These are phyloP conservation scores for Biscutella laevigata DNA, from an alignment of 441 rosid species.

Conservation along the genomic window DNA sequence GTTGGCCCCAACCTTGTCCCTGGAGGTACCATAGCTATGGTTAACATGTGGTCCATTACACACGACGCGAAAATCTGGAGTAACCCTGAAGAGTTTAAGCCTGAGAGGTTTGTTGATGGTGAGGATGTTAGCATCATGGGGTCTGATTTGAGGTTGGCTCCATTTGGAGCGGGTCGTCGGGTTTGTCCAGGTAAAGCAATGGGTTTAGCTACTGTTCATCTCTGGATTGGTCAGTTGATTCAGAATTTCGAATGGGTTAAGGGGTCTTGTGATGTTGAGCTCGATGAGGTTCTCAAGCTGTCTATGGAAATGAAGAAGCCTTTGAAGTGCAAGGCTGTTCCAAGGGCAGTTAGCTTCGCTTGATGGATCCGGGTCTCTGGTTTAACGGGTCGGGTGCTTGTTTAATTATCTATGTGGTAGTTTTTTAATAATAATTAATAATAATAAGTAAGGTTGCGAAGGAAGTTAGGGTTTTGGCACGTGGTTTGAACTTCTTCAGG, in stretches of 20 bases:
- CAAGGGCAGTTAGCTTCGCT: conserved; percentile 23
- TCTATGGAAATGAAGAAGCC: conserved; percentile 51
- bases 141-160: conserved; percentile 49
- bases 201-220: conserved; percentile 43
- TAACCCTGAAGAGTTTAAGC: conserved; percentile 40
- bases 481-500: conserved; percentile 16
- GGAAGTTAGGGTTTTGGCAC: conserved; percentile 23
- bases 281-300: conserved; percentile 37
- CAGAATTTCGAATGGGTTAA: conserved; percentile 41
- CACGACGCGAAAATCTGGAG: conserved; percentile 52
- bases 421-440: neutral
- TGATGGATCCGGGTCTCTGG: neutral
- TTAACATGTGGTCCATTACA: conserved; percentile 88
- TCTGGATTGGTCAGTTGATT: conserved; percentile 42
- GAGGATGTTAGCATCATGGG: conserved; percentile 47
- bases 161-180: conserved; percentile 51
- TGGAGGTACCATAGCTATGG: conserved; percentile 69
- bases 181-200: conserved; percentile 56
- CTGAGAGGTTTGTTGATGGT: conserved; percentile 44
- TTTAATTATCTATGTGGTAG: neutral
- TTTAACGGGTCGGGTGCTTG: neutral
- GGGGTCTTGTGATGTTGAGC: conserved; percentile 27
- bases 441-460: conserved; percentile 7
- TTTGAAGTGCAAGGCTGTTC: conserved; percentile 37
- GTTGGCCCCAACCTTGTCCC: conserved; percentile 44